Evolutionary conservation across 495 filamentous ascomycete genomes (phyloP).

Genomic region (Mytilinidion resinicola): DNA sequence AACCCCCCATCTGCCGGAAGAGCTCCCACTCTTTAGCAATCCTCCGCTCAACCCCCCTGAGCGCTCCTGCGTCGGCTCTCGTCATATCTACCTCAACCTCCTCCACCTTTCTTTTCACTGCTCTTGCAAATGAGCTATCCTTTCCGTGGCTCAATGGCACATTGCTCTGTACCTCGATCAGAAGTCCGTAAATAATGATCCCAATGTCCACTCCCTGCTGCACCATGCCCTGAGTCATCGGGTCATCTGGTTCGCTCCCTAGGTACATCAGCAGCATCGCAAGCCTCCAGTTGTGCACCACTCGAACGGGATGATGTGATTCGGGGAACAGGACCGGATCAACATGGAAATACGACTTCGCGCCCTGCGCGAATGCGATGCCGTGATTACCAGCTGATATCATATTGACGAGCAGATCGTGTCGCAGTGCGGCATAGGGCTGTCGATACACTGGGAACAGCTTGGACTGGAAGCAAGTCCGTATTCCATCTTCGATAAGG

Average conservation of each 20-base stretch:
- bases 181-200: constrained; percentile 27
- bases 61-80: neutral
- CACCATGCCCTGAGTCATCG: constrained; percentile 4
- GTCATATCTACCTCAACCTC: constrained; percentile 20
- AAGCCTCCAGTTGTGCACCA: constrained; percentile 35
- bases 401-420: constrained; percentile 30
- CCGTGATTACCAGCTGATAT: constrained; percentile 10
- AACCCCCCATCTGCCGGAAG: constrained; percentile 14
- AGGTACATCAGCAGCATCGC: constrained; percentile 31
- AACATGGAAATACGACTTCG: constrained; percentile 29
- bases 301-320: constrained; percentile 31
- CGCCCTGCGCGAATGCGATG: constrained; percentile 19
- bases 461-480: constrained; percentile 12
- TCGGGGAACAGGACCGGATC: constrained; percentile 33
- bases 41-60: neutral
- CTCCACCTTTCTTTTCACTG: constrained; percentile 24
- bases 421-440: constrained; percentile 27
- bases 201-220: constrained; percentile 26
- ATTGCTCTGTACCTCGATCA: constrained; percentile 27
- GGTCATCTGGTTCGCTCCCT: constrained; percentile 7
- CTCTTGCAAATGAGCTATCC: constrained; percentile 28
- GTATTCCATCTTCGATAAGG: constrained; percentile 16
- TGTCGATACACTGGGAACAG: constrained; percentile 27
- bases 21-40: constrained; percentile 5
- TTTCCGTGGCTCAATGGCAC: constrained; percentile 33